Evolutionary conservation across 2,329 filamentous ascomycete species (phyloP).

Genomic region (Trichoderma sp.): DNA sequence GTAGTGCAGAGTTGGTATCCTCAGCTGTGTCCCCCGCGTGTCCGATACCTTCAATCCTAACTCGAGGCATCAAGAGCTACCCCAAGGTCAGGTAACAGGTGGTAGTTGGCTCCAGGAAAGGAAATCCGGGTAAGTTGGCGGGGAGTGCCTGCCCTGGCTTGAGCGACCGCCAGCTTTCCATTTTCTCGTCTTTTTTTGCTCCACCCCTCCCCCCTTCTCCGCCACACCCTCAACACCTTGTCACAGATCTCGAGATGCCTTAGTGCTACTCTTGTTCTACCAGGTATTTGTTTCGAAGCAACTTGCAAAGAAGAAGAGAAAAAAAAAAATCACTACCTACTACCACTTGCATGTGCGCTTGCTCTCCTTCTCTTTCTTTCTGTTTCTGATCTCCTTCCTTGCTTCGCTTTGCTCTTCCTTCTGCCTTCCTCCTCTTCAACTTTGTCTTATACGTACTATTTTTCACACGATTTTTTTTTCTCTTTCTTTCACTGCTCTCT

Average conservation of each 20-base stretch:
- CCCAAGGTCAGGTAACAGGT: not conserved
- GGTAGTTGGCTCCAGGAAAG: not conserved
- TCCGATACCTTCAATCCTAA: not conserved
- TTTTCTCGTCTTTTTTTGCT: conserved; percentile 3
- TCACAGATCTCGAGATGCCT: conserved; percentile 9
- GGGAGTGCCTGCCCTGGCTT: conserved; percentile 12
- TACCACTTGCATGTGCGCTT: not conserved
- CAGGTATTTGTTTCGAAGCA: not conserved
- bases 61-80: conserved; percentile 1
- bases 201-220: conserved; percentile 8
- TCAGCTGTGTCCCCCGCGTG: not conserved
- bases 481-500: not conserved
- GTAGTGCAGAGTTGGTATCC: not conserved
- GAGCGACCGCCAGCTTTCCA: conserved; percentile 2
- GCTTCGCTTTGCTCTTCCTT: not conserved
- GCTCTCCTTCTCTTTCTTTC: not conserved
- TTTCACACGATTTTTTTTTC: not conserved
- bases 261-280: not conserved
- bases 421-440: not conserved
- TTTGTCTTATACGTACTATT: not conserved
- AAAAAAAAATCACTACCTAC: not conserved
- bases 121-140: conserved; percentile 1
- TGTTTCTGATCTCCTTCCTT: not conserved
- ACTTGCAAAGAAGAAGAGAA: not conserved
- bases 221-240: conserved; percentile 16